These are phyloP conservation scores for Syzygium syzygioides DNA, from an alignment of 441 rosid genomes.

Conservation along the genomic window DNA sequence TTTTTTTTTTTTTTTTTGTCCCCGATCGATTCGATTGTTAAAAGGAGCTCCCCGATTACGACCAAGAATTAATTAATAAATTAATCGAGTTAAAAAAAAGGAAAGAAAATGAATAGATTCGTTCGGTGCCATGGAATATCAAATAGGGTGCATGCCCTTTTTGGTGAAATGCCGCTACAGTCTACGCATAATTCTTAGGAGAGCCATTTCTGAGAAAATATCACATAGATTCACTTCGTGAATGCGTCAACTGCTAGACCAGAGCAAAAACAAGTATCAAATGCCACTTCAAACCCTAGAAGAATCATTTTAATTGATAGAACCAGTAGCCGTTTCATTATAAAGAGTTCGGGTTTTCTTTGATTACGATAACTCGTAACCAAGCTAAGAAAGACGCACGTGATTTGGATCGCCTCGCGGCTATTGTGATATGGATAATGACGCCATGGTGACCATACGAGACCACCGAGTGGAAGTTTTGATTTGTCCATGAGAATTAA, in stretches of 20 bases:
- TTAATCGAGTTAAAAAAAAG: background rate
- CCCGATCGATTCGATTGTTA: background rate
- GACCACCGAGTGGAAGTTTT: background rate
- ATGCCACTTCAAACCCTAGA: background rate
- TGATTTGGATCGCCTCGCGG: background rate
- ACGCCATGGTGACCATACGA: background rate
- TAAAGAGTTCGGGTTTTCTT: background rate
- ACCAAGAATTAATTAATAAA: background rate
- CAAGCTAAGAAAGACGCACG: background rate
- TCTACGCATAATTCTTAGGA: background rate
- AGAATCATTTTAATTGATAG: rapidly evolving
- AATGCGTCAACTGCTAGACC: rapidly evolving
- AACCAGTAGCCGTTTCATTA: rapidly evolving
- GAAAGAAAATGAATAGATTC: background rate
- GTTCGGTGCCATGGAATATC: background rate
- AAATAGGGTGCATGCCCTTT: background rate
- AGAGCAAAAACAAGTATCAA: rapidly evolving
- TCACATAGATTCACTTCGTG: background rate
- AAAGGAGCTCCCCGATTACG: background rate
- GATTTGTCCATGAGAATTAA: background rate
- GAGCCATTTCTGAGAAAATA: background rate
- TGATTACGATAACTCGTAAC: background rate
- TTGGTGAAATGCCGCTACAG: background rate
- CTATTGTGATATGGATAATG: background rate
- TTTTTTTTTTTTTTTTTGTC: too few relatives aligned